A percentile compares a stretch with the other conserved stretches of the same genome.
phyloP scores from a whole-genome alignment of 257 asterid genomes.

The Solanum stenotomum region DNA sequence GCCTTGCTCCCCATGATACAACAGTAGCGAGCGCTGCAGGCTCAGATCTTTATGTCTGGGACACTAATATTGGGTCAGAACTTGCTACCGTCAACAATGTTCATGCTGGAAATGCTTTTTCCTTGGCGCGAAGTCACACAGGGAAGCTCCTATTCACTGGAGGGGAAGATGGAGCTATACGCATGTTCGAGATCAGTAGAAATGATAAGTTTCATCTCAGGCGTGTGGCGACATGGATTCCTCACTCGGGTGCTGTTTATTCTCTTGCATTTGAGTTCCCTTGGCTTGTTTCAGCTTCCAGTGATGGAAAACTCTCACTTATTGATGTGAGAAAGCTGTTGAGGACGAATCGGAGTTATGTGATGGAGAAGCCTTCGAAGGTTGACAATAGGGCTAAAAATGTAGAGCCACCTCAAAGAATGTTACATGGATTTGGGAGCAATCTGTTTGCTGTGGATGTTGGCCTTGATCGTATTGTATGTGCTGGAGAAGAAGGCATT shows the following conservation, averaged over 20 bases:
- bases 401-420: slow-evolving; percentile 81
- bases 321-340: slow-evolving; percentile 70
- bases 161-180: slow-evolving; percentile 89
- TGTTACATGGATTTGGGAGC: slow-evolving; percentile 77
- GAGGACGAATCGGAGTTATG: slow-evolving; percentile 31
- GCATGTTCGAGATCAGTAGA: slow-evolving; percentile 68
- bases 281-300: slow-evolving; percentile 86
- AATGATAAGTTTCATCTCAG: slow-evolving; percentile 19
- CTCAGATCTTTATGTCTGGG: slow-evolving; percentile 71
- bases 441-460: slow-evolving; percentile 65
- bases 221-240: slow-evolving; percentile 74
- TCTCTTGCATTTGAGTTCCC: slow-evolving; percentile 96
- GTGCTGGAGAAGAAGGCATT: slow-evolving; percentile 92
- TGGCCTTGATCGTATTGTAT: slow-evolving; percentile 73
- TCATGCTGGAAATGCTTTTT: slow-evolving; percentile 53
- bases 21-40: slow-evolving; percentile 77
- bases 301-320: slow-evolving; percentile 80
- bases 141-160: slow-evolving; percentile 87
- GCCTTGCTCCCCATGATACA: slow-evolving; percentile 72
- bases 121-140: slow-evolving; percentile 77
- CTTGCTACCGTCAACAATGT: slow-evolving; percentile 28
- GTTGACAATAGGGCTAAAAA: slow-evolving; percentile 18
- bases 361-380: slow-evolving; percentile 12
- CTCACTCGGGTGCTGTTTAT: slow-evolving; percentile 71
- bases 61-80: slow-evolving; percentile 32